Evolutionary conservation across 345 rosid genomes (phyloP), one percentile per base, ranked within the genome.

Genomic region (Barbarea vulgaris): DNA sequence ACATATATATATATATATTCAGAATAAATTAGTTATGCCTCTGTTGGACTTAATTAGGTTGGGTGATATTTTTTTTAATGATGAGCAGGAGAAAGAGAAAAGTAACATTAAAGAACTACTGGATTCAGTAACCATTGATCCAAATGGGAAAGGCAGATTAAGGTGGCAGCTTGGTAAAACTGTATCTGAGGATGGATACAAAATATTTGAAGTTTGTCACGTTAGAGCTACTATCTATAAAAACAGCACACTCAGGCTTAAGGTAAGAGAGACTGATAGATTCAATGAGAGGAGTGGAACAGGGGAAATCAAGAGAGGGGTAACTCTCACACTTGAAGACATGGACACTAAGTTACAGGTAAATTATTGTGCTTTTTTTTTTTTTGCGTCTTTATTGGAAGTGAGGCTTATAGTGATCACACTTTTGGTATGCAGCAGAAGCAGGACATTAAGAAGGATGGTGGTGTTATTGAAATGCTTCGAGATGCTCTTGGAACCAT

Each of bases 71-170:
- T 64, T 51, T 58, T 33, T 64, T 51, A 3, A 1, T 65, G 36
- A 24, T 72, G 39, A 3, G 18, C 82, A 90, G 98, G 91, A 89
- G 27, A 84, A 86, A 14, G 93, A 87, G 82, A 74, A 63, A 57
- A 53, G 73, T 31, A 71, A 79, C 79, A 83, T 93, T 11, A 75
- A 57, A 33, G 76, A 57, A 34, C 69, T 90, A 74, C 61, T 93
- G 51, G 68, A 69, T 67, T 80, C 80, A 39, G 88, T 90, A 14
- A 76, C 86, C 60, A 9, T 85, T 71, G 90, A 88, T 80, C 79
- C 86, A 11, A 80, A 74, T 42, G 85, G 69, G 75, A 88, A 86
- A 76, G 96, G 96, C 28, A 91, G 93, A 34, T 64, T 90, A 69
- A 84, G 85, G 77, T 88, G 95, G 96, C 83, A 86, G 12, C 13